Evolutionary conservation across 352 stramenopile species (phyloP).

Genomic region (Phytophthora crassamura): DNA sequence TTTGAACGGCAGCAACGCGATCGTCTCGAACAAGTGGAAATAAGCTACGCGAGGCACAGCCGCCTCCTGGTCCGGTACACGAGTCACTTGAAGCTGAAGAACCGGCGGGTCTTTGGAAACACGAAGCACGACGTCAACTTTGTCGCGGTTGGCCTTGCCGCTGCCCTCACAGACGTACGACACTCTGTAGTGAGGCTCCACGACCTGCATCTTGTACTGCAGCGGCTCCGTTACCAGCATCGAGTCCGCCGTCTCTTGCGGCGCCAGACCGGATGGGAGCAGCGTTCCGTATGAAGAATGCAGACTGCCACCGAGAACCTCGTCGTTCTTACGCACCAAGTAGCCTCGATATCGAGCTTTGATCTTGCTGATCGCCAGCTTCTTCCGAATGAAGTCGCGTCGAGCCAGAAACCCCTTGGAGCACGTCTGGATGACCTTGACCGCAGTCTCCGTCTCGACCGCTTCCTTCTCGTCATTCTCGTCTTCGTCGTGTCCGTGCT

Average conservation of each 20-base stretch:
- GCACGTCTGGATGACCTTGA: constrained; percentile 40
- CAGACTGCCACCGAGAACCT: constrained; percentile 26
- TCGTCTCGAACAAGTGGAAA: constrained; percentile 50
- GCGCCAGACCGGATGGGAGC: constrained; percentile 18
- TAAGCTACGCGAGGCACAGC: constrained; percentile 29
- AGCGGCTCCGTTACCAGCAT: constrained; percentile 39
- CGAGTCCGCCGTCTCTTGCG: constrained; percentile 15
- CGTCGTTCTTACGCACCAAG: constrained; percentile 48
- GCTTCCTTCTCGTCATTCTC: constrained; percentile 18
- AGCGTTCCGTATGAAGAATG: constrained; percentile 16
- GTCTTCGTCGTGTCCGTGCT: constrained; percentile 19
- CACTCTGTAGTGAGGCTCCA: constrained; percentile 32
- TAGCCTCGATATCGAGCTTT: constrained; percentile 53
- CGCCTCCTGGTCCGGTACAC: constrained; percentile 9
- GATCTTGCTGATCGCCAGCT: constrained; percentile 47
- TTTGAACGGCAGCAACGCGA: constrained; percentile 43
- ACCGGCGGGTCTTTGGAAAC: constrained; percentile 45
- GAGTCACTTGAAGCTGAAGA: constrained; percentile 36
- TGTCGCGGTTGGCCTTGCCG: neutral
- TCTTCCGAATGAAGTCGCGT: constrained; percentile 43
- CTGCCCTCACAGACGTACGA: constrained; percentile 21
- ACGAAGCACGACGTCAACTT: constrained; percentile 37
- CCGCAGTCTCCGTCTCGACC: constrained; percentile 16
- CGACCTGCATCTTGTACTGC: constrained; percentile 53
- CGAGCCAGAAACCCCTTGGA: constrained; percentile 42